Conservation (phyloP, 164 flowering plant species). For the Cinnamomum micranthum region DNA sequence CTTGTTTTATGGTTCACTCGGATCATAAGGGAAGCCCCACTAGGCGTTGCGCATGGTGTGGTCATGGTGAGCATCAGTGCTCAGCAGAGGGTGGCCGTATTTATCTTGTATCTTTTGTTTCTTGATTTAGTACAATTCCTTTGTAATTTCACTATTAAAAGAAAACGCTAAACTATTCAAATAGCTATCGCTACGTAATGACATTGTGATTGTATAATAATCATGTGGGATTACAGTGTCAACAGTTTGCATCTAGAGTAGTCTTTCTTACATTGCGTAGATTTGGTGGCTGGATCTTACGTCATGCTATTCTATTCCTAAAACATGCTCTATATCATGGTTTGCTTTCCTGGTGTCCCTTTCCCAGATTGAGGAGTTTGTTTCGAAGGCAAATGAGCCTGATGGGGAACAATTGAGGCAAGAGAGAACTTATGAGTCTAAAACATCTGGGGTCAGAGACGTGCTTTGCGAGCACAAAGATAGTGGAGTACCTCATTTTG, state of each 20-base stretch:
- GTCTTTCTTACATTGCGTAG: not conserved
- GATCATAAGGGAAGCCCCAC: too few species aligned
- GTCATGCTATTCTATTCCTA: not conserved
- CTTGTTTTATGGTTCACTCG: too few species aligned
- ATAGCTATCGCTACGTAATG: not conserved
- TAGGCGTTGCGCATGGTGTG: too few species aligned
- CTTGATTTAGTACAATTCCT: too few species aligned
- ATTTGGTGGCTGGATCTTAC: not conserved
- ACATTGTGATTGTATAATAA: not conserved
- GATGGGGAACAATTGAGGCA: slow-evolving; percentile 24
- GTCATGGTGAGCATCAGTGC: too few species aligned
- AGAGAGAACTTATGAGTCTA: slow-evolving; percentile 7
- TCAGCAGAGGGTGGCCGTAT: too few species aligned
- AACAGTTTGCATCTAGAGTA: not conserved
- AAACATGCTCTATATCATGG: not conserved
- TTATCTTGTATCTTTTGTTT: too few species aligned
- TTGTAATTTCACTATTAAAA: too few species aligned
- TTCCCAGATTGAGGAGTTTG: slow-evolving; percentile 71
- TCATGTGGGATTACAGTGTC: not conserved
- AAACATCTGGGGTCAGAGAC: slow-evolving; percentile 31
- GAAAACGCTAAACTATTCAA: too few species aligned
- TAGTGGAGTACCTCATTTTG: slow-evolving; percentile 35
- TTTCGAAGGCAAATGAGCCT: slow-evolving; percentile 46
- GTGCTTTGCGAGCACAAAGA: slow-evolving; percentile 74
- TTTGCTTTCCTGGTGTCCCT: not conserved